phyloP scores from a whole-genome alignment of 345 rosid genomes.

The Sisymbrium altissimum region DNA sequence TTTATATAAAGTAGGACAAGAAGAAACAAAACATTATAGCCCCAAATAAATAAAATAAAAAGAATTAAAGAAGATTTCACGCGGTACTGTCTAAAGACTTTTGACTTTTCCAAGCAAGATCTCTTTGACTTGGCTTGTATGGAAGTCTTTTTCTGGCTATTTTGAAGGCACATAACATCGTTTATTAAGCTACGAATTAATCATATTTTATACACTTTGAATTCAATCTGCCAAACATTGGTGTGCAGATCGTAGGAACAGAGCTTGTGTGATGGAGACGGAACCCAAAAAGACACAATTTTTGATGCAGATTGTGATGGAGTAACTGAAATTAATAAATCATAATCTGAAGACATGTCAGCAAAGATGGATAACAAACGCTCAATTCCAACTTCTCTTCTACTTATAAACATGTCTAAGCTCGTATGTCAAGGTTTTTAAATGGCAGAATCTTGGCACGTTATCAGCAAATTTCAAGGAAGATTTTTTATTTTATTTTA shows the following conservation, averaged over 20 bases:
- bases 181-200: neutral
- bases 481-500: neutral
- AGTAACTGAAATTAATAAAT: neutral
- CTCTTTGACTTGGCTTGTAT: conserved; percentile 4
- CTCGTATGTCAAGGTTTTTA: conserved; percentile 29
- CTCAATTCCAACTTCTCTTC: conserved; percentile 36
- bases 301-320: neutral
- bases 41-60: neutral
- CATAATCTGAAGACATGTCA: neutral
- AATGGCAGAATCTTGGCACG: conserved; percentile 10
- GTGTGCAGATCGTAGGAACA: neutral
- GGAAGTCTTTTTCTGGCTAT: neutral
- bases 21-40: neutral
- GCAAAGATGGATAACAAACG: neutral
- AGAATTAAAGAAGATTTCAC: neutral
- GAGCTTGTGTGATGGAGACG: neutral
- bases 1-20: neutral
- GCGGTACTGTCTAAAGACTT: conserved; percentile 11
- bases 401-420: conserved; percentile 40
- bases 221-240: neutral
- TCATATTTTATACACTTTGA: neutral
- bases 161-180: neutral
- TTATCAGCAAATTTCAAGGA: conserved; percentile 27
- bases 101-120: conserved; percentile 16
- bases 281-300: neutral